Conservation (phyloP, 768 basidiomycete species). For the Mycena vulgaris region DNA sequence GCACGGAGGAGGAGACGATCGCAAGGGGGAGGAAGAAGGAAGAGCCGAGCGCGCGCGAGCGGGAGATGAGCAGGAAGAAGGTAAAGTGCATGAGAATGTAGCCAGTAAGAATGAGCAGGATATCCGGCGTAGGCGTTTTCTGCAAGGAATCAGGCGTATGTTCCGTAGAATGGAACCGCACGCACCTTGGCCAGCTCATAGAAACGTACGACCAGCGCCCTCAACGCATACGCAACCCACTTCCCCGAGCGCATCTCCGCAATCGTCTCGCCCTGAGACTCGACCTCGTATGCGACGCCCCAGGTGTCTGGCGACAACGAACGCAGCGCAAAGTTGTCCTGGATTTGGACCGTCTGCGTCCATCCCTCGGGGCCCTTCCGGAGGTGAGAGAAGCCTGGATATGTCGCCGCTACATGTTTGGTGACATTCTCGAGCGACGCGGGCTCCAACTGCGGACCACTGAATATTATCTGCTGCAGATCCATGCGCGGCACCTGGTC, state of each 20-base stretch:
- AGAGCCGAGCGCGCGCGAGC: constrained; percentile 88
- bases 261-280: constrained; percentile 65
- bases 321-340: constrained; percentile 56
- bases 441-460: constrained; percentile 55
- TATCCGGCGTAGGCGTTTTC: constrained; percentile 97
- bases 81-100: constrained; percentile 97
- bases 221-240: constrained; percentile 91
- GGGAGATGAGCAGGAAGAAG: constrained; percentile 91
- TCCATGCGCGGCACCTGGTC: constrained; percentile 63
- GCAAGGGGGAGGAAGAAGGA: constrained; percentile 73
- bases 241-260: constrained; percentile 84
- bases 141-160: constrained; percentile 41
- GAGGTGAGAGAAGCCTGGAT: constrained; percentile 20
- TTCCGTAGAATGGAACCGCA: not conserved
- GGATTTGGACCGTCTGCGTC: constrained; percentile 59
- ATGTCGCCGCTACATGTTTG: constrained; percentile 4
- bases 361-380: constrained; percentile 4
- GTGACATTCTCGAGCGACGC: constrained; percentile 57
- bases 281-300: constrained; percentile 45
- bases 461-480: constrained; percentile 82
- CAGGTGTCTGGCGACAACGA: constrained; percentile 35
- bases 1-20: constrained; percentile 84
- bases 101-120: constrained; percentile 92
- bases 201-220: constrained; percentile 83
- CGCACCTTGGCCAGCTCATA: constrained; percentile 84